Conservation (phyloP, 768 basidiomycete species). For the Phlegmacium glaucopus region DNA sequence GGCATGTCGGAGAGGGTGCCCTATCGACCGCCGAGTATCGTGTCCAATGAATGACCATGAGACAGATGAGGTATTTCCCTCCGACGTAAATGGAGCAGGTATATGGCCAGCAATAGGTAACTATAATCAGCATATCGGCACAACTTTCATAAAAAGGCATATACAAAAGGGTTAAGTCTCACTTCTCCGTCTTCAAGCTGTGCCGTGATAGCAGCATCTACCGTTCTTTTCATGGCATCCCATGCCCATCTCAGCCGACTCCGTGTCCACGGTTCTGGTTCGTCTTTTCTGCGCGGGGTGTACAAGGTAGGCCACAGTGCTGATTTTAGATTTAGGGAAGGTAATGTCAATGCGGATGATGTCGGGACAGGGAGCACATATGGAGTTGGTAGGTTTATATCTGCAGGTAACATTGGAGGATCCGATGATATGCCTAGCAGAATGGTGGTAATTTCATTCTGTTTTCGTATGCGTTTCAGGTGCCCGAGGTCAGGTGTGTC, state of each 20-base stretch:
- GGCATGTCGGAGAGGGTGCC: slow-evolving; percentile 85
- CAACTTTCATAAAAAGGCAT: slow-evolving; percentile 2
- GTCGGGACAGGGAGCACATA: slow-evolving; percentile 62
- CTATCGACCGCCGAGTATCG: slow-evolving; percentile 67
- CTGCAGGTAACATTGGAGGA: slow-evolving; percentile 48
- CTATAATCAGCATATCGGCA: slow-evolving; percentile 30
- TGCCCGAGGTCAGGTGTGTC: slow-evolving; percentile 65
- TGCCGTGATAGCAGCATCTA: slow-evolving; percentile 47
- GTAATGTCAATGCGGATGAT: slow-evolving; percentile 61
- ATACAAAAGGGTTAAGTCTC: slow-evolving; percentile 13
- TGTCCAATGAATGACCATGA: slow-evolving; percentile 43
- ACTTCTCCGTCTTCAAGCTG: slow-evolving; percentile 54
- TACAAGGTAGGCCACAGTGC: slow-evolving; percentile 86
- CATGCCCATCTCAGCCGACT: slow-evolving; percentile 73
- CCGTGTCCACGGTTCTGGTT: slow-evolving; percentile 62
- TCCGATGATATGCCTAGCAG: slow-evolving; percentile 41
- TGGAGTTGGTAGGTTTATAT: slow-evolving; percentile 45
- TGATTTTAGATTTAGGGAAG: slow-evolving; percentile 64
- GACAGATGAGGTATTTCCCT: slow-evolving; percentile 17
- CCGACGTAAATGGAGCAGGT: slow-evolving; percentile 44
- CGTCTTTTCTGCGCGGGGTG: slow-evolving; percentile 64
- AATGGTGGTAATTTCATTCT: slow-evolving; percentile 42
- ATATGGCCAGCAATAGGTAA: slow-evolving; percentile 76
- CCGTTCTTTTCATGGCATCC: slow-evolving; percentile 55
- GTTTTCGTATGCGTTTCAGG: slow-evolving; percentile 73